Conservation (phyloP, 2,329 filamentous ascomycete species). For the Penicillium janthinellum region DNA sequence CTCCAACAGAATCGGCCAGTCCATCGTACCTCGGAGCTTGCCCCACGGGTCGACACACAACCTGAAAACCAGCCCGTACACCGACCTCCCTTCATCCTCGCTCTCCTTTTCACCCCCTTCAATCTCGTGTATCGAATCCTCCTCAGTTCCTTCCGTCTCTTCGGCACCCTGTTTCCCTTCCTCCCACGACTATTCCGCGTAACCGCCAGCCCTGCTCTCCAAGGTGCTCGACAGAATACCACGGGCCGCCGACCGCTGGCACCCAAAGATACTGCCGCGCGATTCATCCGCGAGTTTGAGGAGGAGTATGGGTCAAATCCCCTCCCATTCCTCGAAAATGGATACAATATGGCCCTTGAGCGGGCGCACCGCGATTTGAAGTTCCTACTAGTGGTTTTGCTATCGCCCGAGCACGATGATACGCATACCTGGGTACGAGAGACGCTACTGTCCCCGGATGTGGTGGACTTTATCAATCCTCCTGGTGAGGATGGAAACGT, state of each 20-base stretch:
- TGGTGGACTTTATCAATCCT: conserved; percentile 73
- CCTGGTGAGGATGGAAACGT: conserved; percentile 74
- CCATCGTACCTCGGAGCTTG: conserved; percentile 61
- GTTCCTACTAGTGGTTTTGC: conserved; percentile 82
- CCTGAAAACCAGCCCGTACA: conserved; percentile 65
- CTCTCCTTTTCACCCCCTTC: conserved; percentile 79
- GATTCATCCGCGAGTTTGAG: conserved; percentile 91
- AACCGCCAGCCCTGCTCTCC: conserved; percentile 52
- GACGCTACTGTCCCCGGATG: conserved; percentile 75
- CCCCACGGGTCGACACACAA: conserved; percentile 81
- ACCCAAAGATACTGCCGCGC: conserved; percentile 81
- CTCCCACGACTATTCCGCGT: conserved; percentile 64
- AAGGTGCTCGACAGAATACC: conserved; percentile 55
- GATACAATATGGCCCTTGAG: conserved; percentile 90
- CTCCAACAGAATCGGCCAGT: conserved; percentile 34
- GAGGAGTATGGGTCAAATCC: conserved; percentile 75
- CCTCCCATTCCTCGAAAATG: conserved; percentile 80
- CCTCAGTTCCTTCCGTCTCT: conserved; percentile 66
- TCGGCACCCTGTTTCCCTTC: conserved; percentile 79
- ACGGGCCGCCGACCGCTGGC: conserved; percentile 74
- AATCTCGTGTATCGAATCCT: conserved; percentile 74
- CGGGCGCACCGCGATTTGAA: conserved; percentile 87
- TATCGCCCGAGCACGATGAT: conserved; percentile 94
- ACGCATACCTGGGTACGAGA: conserved; percentile 78
- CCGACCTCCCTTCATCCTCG: conserved; percentile 73